A percentile compares a stretch with the other conserved stretches of the same genome.
Evolutionary conservation across 176 grass and related monocot species (phyloP).

Genomic region (Dendrocalamus sinicus): DNA sequence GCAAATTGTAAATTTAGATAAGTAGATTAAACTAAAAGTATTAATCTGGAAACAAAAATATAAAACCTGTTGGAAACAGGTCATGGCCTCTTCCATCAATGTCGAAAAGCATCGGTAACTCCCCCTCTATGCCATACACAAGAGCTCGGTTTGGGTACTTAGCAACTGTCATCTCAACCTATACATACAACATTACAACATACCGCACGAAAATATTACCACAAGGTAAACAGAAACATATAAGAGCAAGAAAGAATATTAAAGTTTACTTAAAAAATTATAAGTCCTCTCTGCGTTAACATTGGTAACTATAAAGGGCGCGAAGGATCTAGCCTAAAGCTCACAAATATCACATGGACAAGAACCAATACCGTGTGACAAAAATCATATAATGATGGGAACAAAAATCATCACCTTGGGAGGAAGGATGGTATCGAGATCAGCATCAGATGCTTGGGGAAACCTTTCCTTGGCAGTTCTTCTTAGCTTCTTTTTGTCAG

Average conservation of each 20-base stretch:
- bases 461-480: constrained; percentile 84
- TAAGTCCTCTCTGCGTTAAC: not conserved
- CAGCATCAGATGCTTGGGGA: constrained; percentile 70
- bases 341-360: not conserved
- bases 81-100: constrained; percentile 85
- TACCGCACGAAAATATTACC: not conserved
- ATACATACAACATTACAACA: constrained; percentile 27
- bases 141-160: constrained; percentile 83
- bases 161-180: constrained; percentile 78
- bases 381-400: not conserved
- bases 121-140: constrained; percentile 91
- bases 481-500: constrained; percentile 97
- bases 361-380: constrained; percentile 14
- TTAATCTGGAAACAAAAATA: constrained; percentile 29
- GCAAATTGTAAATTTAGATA: constrained; percentile 10
- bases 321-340: constrained; percentile 13
- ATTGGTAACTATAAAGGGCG: constrained; percentile 1
- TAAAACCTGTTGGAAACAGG: constrained; percentile 85
- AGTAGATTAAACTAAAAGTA: constrained; percentile 19
- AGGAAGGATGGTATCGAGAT: constrained; percentile 84
- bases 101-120: constrained; percentile 81
- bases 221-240: not conserved
- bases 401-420: constrained; percentile 62
- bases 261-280: not conserved
- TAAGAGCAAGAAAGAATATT: not conserved